phyloP scores from a whole-genome alignment of 768 basidiomycete genomes.

The Serendipita sp. region DNA sequence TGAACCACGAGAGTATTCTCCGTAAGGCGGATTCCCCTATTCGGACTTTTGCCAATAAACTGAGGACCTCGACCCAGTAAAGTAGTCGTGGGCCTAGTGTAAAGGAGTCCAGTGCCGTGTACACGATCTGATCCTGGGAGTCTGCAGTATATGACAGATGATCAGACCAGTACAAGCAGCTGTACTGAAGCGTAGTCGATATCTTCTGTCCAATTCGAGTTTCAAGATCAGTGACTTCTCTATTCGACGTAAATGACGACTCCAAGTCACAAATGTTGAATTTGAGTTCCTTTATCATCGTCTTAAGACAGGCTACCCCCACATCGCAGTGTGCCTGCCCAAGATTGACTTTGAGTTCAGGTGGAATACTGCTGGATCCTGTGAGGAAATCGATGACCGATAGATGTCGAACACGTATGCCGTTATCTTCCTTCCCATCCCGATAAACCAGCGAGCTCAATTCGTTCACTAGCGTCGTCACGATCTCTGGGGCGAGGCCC shows the following conservation, averaged over 20 bases:
- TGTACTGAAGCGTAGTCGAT: background rate
- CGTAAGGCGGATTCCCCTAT: background rate
- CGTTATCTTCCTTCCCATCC: too few species aligned
- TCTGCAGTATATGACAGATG: background rate
- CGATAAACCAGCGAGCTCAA: too few species aligned
- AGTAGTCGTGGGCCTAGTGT: background rate
- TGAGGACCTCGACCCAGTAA: slow-evolving; percentile 5
- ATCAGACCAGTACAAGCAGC: slow-evolving; percentile 5
- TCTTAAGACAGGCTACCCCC: background rate
- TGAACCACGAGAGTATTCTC: background rate
- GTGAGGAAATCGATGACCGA: too few species aligned
- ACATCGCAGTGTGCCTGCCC: background rate
- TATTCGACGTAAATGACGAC: background rate
- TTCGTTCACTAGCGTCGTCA: too few species aligned
- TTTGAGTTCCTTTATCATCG: background rate
- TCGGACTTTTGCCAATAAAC: background rate
- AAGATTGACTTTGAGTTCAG: background rate
- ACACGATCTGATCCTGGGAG: background rate
- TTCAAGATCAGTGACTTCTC: background rate
- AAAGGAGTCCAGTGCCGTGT: background rate
- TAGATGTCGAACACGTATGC: too few species aligned
- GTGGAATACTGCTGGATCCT: background rate
- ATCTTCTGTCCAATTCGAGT: background rate
- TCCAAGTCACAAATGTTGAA: slow-evolving; percentile 9
- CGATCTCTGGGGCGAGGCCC: too few species aligned